Percentiles rank a stretch among this genome's conserved stretches.
These are phyloP conservation scores for Fusarium globosum DNA, from an alignment of 2,329 filamentous ascomycete genomes.

Conservation along the genomic window DNA sequence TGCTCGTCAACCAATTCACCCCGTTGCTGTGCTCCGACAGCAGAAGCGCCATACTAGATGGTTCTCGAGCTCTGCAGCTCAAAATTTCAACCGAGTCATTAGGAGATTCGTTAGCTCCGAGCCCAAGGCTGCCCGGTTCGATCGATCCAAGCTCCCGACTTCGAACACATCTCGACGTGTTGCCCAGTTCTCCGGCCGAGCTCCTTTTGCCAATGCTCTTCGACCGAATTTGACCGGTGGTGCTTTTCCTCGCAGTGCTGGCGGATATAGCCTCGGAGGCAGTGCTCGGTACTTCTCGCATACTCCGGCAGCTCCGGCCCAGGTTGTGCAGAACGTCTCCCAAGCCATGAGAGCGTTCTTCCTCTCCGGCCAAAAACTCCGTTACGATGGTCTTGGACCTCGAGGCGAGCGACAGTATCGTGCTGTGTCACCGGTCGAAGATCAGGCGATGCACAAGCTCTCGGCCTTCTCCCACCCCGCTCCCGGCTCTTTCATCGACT, in stretches of 20 bases:
- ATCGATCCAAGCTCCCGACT: slow-evolving; percentile 61
- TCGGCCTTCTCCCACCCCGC: slow-evolving; percentile 63
- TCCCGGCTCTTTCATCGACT: slow-evolving; percentile 88
- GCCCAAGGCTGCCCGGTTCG: slow-evolving; percentile 52
- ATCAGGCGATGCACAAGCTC: slow-evolving; percentile 77
- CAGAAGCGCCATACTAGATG: slow-evolving; percentile 58
- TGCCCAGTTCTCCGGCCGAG: slow-evolving; percentile 74
- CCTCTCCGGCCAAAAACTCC: slow-evolving; percentile 88
- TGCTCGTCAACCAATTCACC: slow-evolving; percentile 64
- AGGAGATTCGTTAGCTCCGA: slow-evolving; percentile 64
- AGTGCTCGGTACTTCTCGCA: slow-evolving; percentile 92
- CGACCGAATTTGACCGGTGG: slow-evolving; percentile 94
- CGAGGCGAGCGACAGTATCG: slow-evolving; percentile 84
- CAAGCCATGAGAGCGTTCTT: slow-evolving; percentile 92
- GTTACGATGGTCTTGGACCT: slow-evolving; percentile 81
- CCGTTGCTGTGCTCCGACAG: slow-evolving; percentile 63
- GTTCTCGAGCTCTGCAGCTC: slow-evolving; percentile 58
- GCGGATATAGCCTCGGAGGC: slow-evolving; percentile 83
- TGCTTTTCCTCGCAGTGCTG: slow-evolving; percentile 83
- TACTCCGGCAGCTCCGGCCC: slow-evolving; percentile 82
- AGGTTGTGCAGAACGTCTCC: slow-evolving; percentile 96
- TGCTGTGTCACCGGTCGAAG: slow-evolving; percentile 77
- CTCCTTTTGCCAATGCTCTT: slow-evolving; percentile 88
- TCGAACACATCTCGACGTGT: slow-evolving; percentile 63
- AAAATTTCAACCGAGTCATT: slow-evolving; percentile 58